Conservation (phyloP, 2,329 filamentous ascomycete genomes). For the Penicillium sp. region DNA sequence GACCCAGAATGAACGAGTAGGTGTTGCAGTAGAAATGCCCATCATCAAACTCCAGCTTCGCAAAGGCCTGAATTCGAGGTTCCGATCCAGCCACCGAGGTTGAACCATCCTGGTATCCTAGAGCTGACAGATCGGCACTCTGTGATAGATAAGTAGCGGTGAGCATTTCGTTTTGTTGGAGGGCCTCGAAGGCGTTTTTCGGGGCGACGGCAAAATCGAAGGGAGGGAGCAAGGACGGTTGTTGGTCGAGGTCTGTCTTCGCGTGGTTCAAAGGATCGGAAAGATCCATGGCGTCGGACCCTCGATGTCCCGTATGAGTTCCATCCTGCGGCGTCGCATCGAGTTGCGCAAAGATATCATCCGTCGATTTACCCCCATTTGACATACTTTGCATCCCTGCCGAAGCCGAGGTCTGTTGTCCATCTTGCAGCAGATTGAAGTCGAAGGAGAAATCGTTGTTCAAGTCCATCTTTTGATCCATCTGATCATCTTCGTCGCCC, state of each 20-base stretch:
- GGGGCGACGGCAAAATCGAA: slow-evolving; percentile 43
- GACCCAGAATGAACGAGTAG: slow-evolving; percentile 66
- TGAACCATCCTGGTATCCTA: slow-evolving; percentile 44
- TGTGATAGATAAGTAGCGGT: slow-evolving; percentile 48
- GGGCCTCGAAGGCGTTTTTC: slow-evolving; percentile 44
- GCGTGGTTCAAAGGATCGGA: slow-evolving; percentile 43
- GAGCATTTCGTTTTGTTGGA: slow-evolving; percentile 49
- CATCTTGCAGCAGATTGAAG: slow-evolving; percentile 17
- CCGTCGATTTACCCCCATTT: slow-evolving; percentile 27
- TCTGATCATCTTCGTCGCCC: slow-evolving; percentile 20
- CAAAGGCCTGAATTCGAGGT: slow-evolving; percentile 63
- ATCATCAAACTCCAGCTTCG: slow-evolving; percentile 68
- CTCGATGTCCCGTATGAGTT: slow-evolving; percentile 16
- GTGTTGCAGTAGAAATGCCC: slow-evolving; percentile 71
- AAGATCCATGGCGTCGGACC: slow-evolving; percentile 37
- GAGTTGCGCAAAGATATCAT: slow-evolving; percentile 26
- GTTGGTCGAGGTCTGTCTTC: slow-evolving; percentile 39
- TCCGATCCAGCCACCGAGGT: slow-evolving; percentile 50
- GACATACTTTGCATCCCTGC: slow-evolving; percentile 27
- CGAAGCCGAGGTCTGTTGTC: slow-evolving; percentile 21
- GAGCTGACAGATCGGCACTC: slow-evolving; percentile 42
- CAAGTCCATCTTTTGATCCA: slow-evolving; percentile 17
- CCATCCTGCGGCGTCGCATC: slow-evolving; percentile 20
- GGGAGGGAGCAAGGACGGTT: slow-evolving; percentile 43
- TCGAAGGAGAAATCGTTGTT: slow-evolving; percentile 13